Evolutionary conservation across 2,329 filamentous ascomycete species (phyloP).

Genomic region (Arthrobotrys conoides): DNA sequence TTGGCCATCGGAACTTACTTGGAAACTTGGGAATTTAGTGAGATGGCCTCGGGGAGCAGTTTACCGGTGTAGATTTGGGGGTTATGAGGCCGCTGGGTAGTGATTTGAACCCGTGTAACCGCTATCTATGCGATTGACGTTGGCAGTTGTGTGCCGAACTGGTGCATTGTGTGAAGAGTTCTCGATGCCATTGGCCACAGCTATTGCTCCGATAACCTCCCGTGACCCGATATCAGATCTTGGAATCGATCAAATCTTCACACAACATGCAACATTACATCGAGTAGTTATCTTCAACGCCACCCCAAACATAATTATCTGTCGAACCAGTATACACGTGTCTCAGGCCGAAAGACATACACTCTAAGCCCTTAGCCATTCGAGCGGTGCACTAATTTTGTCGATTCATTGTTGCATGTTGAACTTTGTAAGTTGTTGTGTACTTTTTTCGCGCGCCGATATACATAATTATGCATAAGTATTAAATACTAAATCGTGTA

Average conservation of each 20-base stretch:
- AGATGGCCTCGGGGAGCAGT: slow-evolving; percentile 5
- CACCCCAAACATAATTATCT: background rate
- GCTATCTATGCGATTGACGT: slow-evolving; percentile 31
- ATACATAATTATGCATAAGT: too few relatives aligned
- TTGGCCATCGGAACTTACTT: slow-evolving; percentile 34
- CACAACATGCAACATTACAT: background rate
- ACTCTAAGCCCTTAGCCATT: too few relatives aligned
- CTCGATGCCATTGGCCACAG: slow-evolving; percentile 20
- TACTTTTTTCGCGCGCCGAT: too few relatives aligned
- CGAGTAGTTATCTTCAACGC: background rate
- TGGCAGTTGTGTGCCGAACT: slow-evolving; percentile 25
- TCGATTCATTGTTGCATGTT: too few relatives aligned
- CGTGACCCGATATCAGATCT: slow-evolving; percentile 28
- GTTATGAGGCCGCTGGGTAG: slow-evolving; percentile 13
- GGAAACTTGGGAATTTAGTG: background rate
- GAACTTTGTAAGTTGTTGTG: too few relatives aligned
- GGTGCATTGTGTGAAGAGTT: slow-evolving; percentile 33
- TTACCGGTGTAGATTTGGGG: background rate
- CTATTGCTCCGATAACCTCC: slow-evolving; percentile 29
- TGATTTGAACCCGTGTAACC: background rate
- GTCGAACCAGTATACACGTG: background rate
- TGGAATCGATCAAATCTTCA: background rate
- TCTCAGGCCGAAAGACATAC: too few relatives aligned
- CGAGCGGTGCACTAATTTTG: too few relatives aligned
- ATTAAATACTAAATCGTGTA: too few relatives aligned